Evolutionary conservation across 2,329 filamentous ascomycete genomes (phyloP).

Genomic region (Cadophora sp.): DNA sequence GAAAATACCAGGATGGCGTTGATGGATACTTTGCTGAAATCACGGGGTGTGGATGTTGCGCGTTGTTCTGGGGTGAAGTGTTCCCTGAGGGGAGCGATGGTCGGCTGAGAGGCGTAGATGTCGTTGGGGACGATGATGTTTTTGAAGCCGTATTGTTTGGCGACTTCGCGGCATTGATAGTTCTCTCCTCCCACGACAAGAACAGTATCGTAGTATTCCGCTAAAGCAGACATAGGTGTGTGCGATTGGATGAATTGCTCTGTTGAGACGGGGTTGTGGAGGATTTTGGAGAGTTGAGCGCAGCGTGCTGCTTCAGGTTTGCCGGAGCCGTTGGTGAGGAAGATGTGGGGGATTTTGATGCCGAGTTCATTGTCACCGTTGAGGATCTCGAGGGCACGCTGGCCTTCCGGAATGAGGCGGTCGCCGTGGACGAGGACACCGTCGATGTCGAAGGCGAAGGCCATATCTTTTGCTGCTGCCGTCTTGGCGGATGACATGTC

Average conservation of each 20-base stretch:
- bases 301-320: slow-evolving; percentile 71
- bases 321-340: slow-evolving; percentile 77
- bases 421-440: slow-evolving; percentile 79
- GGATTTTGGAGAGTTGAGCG: slow-evolving; percentile 71
- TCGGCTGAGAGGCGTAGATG: slow-evolving; percentile 72
- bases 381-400: slow-evolving; percentile 70
- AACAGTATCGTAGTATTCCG: slow-evolving; percentile 79
- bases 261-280: slow-evolving; percentile 68
- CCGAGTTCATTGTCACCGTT: slow-evolving; percentile 80
- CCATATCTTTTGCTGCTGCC: slow-evolving; percentile 76
- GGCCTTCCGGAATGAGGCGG: slow-evolving; percentile 71
- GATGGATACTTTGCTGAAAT: slow-evolving; percentile 75
- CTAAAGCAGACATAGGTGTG: slow-evolving; percentile 77
- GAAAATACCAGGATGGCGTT: slow-evolving; percentile 79
- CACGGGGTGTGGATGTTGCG: slow-evolving; percentile 69
- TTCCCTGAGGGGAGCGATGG: slow-evolving; percentile 70
- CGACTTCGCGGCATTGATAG: slow-evolving; percentile 75
- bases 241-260: slow-evolving; percentile 82
- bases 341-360: slow-evolving; percentile 79
- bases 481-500: slow-evolving; percentile 71
- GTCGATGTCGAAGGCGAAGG: slow-evolving; percentile 80
- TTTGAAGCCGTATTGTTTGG: slow-evolving; percentile 76
- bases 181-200: slow-evolving; percentile 79
- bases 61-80: slow-evolving; percentile 73
- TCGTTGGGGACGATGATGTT: slow-evolving; percentile 77